A percentile compares a stretch with the other conserved stretches of the same genome.
Evolutionary conservation across 2,329 filamentous ascomycete genomes (phyloP).

Genomic region (Fusarium vanettenii): DNA sequence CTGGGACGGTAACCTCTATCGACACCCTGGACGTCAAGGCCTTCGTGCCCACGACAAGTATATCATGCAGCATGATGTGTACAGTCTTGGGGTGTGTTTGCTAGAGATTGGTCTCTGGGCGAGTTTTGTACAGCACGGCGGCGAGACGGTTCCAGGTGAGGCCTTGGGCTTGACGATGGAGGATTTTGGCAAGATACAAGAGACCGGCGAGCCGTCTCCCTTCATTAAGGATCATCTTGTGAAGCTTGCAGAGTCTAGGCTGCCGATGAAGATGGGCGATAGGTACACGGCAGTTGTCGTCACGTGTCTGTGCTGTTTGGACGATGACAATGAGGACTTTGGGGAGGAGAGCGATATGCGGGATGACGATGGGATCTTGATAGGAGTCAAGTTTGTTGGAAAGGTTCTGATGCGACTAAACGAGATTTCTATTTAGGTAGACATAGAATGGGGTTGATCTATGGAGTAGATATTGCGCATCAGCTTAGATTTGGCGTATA

Average conservation of each 20-base stretch:
- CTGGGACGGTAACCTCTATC: background rate
- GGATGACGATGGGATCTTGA: slow-evolving; percentile 46
- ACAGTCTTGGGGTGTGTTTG: slow-evolving; percentile 64
- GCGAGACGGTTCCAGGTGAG: background rate
- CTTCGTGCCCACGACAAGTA: slow-evolving; percentile 52
- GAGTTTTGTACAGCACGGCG: slow-evolving; percentile 43
- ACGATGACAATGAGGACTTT: slow-evolving; percentile 45
- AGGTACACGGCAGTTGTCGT: slow-evolving; percentile 46
- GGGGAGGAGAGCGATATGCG: slow-evolving; percentile 36
- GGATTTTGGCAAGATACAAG: background rate
- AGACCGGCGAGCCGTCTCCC: too few species aligned
- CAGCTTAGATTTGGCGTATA: background rate
- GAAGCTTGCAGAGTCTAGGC: background rate
- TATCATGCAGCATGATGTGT: slow-evolving; percentile 66
- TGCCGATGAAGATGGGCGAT: slow-evolving; percentile 39
- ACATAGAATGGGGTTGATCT: background rate
- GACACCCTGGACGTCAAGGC: slow-evolving; percentile 53
- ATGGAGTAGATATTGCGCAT: background rate
- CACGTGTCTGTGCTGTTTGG: slow-evolving; percentile 50
- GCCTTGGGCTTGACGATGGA: background rate
- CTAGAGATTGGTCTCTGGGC: slow-evolving; percentile 64
- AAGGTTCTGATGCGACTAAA: slow-evolving; percentile 35
- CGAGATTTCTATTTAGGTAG: background rate
- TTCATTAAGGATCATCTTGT: background rate
- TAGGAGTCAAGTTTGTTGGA: slow-evolving; percentile 46